phyloP scores from a whole-genome alignment of 2,329 filamentous ascomycete species.

The Polytolypa hystricis region DNA sequence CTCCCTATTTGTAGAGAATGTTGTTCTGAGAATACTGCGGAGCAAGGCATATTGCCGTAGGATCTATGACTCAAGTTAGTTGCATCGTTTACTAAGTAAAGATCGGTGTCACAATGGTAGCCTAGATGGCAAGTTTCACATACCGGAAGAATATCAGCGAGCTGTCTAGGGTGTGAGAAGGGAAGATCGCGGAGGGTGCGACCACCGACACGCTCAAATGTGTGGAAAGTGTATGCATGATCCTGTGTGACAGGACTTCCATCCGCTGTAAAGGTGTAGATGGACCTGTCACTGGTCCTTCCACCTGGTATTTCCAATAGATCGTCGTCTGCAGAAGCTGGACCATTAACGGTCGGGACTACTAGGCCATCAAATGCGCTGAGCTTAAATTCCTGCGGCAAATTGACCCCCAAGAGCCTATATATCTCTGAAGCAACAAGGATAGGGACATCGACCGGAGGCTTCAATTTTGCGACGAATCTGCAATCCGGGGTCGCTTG shows the following conservation, averaged over 20 bases:
- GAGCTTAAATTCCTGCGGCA: conserved; percentile 30
- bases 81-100: neutral
- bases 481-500: conserved; percentile 31
- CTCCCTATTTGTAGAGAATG: conserved; percentile 17
- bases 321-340: conserved; percentile 15
- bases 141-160: conserved; percentile 34
- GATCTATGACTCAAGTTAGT: conserved; percentile 17
- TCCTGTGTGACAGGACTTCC: conserved; percentile 20
- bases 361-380: conserved; percentile 29
- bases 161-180: conserved; percentile 36
- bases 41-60: conserved; percentile 36
- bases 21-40: conserved; percentile 27
- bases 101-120: neutral
- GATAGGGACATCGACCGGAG: conserved; percentile 32
- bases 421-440: conserved; percentile 32
- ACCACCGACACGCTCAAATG: conserved; percentile 30
- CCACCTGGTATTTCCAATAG: conserved; percentile 19
- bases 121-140: conserved; percentile 9
- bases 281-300: conserved; percentile 23
- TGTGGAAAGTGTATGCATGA: conserved; percentile 35
- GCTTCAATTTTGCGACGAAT: conserved; percentile 33
- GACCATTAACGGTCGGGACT: conserved; percentile 16
- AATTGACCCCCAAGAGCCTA: conserved; percentile 27
- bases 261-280: conserved; percentile 22
- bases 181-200: conserved; percentile 31